Percentiles rank a stretch among this genome's conserved stretches.
Conservation (phyloP, 306 rosid species). For the Cicer chorassanicum region DNA sequence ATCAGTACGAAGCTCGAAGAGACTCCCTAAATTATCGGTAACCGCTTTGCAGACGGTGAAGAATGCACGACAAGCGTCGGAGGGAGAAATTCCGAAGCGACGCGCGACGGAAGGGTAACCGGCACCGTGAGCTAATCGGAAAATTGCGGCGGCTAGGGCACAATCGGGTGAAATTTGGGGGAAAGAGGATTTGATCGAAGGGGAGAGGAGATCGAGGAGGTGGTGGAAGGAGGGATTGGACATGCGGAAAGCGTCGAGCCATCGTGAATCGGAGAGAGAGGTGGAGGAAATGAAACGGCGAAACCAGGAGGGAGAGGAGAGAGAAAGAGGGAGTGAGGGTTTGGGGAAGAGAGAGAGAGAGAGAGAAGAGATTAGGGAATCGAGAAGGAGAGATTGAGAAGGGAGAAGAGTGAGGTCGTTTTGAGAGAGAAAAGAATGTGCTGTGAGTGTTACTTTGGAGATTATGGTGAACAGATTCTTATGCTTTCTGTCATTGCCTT, state of each 20-base stretch:
- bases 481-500: not conserved
- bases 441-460: constrained; percentile 48
- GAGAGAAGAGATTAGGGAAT: constrained; percentile 57
- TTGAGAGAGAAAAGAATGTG: constrained; percentile 63
- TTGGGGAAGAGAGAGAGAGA: constrained; percentile 45
- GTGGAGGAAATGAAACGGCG: constrained; percentile 61
- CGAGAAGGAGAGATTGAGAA: constrained; percentile 58
- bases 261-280: constrained; percentile 50
- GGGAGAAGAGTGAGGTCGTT: constrained; percentile 70
- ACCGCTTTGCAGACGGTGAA: constrained; percentile 62
- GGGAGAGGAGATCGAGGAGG: constrained; percentile 62
- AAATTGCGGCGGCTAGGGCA: constrained; percentile 70
- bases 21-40: constrained; percentile 52
- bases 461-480: constrained; percentile 42
- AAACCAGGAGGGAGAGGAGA: constrained; percentile 67
- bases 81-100: constrained; percentile 60
- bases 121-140: constrained; percentile 78
- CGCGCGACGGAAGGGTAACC: constrained; percentile 60
- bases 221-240: constrained; percentile 62
- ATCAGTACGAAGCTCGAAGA: constrained; percentile 67
- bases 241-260: constrained; percentile 71
- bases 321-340: constrained; percentile 31
- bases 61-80: constrained; percentile 66
- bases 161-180: constrained; percentile 56
- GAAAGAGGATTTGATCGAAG: constrained; percentile 42